phyloP scores from a whole-genome alignment of 495 filamentous ascomycete species.

The Hyaloscypha finlandica region DNA sequence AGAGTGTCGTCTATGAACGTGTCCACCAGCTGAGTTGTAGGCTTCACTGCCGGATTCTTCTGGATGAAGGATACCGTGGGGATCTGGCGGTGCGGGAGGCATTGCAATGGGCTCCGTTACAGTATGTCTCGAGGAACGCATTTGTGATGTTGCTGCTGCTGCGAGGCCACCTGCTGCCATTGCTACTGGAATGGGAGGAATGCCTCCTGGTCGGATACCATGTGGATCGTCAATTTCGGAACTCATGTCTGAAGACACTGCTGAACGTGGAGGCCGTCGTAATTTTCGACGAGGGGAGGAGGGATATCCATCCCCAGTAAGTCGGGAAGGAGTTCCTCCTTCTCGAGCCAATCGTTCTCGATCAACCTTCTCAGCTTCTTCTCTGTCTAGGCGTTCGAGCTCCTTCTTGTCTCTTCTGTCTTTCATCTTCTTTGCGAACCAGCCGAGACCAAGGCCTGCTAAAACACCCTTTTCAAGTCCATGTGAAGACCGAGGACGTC shows the following conservation, averaged over 20 bases:
- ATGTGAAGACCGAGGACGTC: conserved; percentile 44
- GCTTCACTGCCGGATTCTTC: conserved; percentile 60
- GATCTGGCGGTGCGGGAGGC: conserved; percentile 54
- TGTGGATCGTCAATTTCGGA: conserved; percentile 29
- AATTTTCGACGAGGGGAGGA: conserved; percentile 53
- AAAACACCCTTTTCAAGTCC: conserved; percentile 61
- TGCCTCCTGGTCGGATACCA: conserved; percentile 23
- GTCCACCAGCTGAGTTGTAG: conserved; percentile 51
- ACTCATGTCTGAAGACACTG: conserved; percentile 34
- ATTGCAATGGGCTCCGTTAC: conserved; percentile 42
- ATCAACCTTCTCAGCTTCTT: conserved; percentile 48
- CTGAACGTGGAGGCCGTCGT: conserved; percentile 43
- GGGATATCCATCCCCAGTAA: conserved; percentile 58
- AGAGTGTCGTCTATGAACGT: conserved; percentile 46
- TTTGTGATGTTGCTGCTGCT: conserved; percentile 34
- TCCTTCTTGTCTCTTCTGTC: conserved; percentile 63
- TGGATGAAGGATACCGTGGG: conserved; percentile 58
- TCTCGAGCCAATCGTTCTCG: conserved; percentile 45
- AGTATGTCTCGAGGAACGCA: conserved; percentile 33
- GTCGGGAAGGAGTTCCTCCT: conserved; percentile 38
- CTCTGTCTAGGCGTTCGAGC: conserved; percentile 61
- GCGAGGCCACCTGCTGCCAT: conserved; percentile 30
- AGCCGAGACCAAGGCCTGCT: conserved; percentile 68
- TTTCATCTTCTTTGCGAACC: conserved; percentile 62
- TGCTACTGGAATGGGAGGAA: conserved; percentile 49